Conservation (phyloP, 768 basidiomycete species). For the Candolleomyces efflorescens region DNA sequence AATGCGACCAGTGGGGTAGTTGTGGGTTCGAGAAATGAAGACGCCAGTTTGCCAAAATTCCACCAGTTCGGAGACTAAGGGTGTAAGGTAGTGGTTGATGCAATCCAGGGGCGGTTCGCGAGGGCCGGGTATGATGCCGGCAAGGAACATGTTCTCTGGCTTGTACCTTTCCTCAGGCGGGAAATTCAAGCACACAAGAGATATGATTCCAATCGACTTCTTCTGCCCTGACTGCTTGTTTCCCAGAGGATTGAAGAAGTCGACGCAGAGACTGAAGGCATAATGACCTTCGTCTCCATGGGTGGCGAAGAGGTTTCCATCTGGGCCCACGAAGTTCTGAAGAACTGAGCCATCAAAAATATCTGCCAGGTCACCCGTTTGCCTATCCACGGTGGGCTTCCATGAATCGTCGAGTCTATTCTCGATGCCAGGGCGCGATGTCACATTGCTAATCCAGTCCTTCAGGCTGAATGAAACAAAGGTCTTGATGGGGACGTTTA, state of each 20-base stretch:
- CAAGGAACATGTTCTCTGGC: conserved; percentile 34
- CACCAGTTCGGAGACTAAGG: conserved; percentile 33
- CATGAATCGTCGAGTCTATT: conserved; percentile 19
- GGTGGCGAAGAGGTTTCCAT: conserved; percentile 19
- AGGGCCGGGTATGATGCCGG: conserved; percentile 38
- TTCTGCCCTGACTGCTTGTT: conserved; percentile 25
- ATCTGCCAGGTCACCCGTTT: conserved; percentile 14
- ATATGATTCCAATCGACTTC: conserved; percentile 22
- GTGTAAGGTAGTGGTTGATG: conserved; percentile 34
- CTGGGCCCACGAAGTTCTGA: conserved; percentile 17
- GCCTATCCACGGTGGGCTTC: neutral
- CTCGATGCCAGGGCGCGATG: conserved; percentile 21
- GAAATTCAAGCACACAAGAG: conserved; percentile 31
- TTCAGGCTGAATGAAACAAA: conserved; percentile 15
- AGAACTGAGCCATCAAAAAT: conserved; percentile 24
- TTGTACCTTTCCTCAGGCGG: conserved; percentile 26
- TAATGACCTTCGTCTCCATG: conserved; percentile 16
- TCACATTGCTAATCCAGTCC: conserved; percentile 24
- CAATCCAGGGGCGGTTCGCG: conserved; percentile 25
- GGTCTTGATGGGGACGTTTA: conserved; percentile 15
- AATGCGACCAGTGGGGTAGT: conserved; percentile 19
- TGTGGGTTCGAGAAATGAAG: conserved; percentile 18
- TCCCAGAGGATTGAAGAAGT: conserved; percentile 33
- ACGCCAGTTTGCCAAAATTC: conserved; percentile 29
- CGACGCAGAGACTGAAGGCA: conserved; percentile 26